Evolutionary conservation across 2,329 filamentous ascomycete species (phyloP).

Genomic region (Fusarium transvaalense): DNA sequence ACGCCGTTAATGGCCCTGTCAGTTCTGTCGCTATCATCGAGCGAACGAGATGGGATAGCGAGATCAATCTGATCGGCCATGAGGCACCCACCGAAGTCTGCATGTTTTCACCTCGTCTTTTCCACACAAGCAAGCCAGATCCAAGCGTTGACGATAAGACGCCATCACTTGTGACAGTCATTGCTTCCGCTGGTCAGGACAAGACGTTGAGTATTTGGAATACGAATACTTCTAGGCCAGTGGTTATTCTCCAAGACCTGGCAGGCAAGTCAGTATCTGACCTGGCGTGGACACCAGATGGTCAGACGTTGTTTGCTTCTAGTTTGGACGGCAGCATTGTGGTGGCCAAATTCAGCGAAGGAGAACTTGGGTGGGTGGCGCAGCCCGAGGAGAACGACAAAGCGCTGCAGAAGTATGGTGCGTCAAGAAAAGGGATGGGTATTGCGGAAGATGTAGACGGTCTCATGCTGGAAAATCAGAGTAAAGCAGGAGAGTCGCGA

Average conservation of each 20-base stretch:
- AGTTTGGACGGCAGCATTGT: conserved; percentile 92
- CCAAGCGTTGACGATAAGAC: conserved; percentile 59
- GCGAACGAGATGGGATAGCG: conserved; percentile 90
- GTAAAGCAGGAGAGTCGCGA: conserved; percentile 89
- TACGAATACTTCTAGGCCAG: conserved; percentile 90
- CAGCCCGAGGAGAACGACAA: conserved; percentile 91
- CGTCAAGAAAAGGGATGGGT: conserved; percentile 86
- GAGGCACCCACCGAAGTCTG: conserved; percentile 98
- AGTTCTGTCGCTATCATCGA: conserved; percentile 97
- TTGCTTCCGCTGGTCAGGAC: conserved; percentile 96
- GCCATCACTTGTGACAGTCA: conserved; percentile 82
- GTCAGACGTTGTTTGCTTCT: conserved; percentile 85
- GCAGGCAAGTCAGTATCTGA: conserved; percentile 94
- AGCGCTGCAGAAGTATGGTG: conserved; percentile 91
- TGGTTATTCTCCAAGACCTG: conserved; percentile 90
- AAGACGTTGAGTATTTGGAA: conserved; percentile 98
- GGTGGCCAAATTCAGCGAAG: conserved; percentile 82
- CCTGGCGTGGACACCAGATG: conserved; percentile 92
- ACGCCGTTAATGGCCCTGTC: conserved; percentile 96
- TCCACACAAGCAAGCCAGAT: conserved; percentile 77
- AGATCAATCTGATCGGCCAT: conserved; percentile 97
- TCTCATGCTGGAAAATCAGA: conserved; percentile 87
- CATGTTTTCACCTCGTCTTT: conserved; percentile 93
- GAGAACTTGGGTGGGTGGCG: conserved; percentile 91
- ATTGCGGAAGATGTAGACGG: conserved; percentile 94